These are phyloP conservation scores for Sporothrix schenckii DNA, from an alignment of 2,329 filamentous ascomycete species.

Conservation along the genomic window DNA sequence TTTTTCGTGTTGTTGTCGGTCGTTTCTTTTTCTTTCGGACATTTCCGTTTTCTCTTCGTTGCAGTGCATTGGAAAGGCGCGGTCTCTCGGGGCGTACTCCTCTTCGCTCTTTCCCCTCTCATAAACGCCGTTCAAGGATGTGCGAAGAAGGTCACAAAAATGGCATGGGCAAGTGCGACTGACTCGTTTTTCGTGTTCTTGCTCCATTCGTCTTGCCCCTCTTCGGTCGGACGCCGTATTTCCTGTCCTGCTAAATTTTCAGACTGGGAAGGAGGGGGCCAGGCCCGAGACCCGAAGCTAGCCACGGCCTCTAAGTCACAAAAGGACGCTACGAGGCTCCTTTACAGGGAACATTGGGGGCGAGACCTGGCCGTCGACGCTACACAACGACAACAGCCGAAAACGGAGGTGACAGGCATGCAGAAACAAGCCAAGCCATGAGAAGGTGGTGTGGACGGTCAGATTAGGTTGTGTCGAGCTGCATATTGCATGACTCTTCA, in stretches of 20 bases:
- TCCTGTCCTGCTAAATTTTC: slow-evolving; percentile 25
- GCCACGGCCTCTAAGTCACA: not conserved
- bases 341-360: not conserved
- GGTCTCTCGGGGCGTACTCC: not conserved
- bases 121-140: slow-evolving; percentile 14
- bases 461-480: not conserved
- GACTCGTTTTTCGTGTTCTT: slow-evolving; percentile 10
- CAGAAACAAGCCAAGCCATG: not conserved
- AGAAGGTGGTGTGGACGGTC: not conserved
- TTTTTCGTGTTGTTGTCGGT: not conserved
- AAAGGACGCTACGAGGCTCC: not conserved
- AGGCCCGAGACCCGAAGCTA: slow-evolving; percentile 19
- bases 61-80: not conserved
- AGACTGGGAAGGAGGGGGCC: not conserved
- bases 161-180: slow-evolving; percentile 7
- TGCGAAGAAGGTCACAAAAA: not conserved
- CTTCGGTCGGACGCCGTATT: slow-evolving; percentile 8
- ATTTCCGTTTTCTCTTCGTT: not conserved
- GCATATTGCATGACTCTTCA: not conserved
- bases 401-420: slow-evolving; percentile 21
- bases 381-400: not conserved
- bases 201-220: not conserved
- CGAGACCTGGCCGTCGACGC: slow-evolving; percentile 16
- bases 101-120: not conserved
- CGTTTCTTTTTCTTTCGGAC: not conserved